These are phyloP conservation scores for Boletus reticuloceps DNA, from an alignment of 768 basidiomycete species.

Conservation along the genomic window DNA sequence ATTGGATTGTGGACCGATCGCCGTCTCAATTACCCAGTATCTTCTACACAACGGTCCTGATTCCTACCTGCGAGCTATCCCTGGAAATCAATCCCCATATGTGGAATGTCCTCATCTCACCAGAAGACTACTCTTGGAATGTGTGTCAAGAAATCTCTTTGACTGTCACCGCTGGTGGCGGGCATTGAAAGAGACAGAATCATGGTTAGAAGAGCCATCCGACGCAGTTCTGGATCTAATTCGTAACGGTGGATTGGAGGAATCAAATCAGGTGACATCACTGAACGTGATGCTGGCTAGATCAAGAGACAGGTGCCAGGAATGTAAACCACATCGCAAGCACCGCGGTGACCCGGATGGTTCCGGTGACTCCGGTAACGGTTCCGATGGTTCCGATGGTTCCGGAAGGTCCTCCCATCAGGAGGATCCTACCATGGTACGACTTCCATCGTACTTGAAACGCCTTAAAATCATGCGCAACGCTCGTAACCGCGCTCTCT, in stretches of 20 bases:
- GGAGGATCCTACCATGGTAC: neutral
- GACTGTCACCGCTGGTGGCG: neutral
- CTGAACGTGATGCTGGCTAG: neutral
- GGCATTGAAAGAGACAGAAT: neutral
- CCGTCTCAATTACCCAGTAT: neutral
- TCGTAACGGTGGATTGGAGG: neutral
- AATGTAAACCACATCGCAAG: neutral
- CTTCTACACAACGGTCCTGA: neutral
- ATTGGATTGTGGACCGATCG: constrained; percentile 4
- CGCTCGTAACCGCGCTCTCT: too few relatives aligned
- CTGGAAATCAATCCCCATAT: neutral
- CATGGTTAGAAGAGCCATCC: constrained; percentile 5
- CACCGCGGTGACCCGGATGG: neutral
- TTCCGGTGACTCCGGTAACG: too few relatives aligned
- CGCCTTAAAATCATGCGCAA: too few relatives aligned
- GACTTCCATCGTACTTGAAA: neutral
- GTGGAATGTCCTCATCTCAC: neutral
- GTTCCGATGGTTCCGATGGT: too few relatives aligned
- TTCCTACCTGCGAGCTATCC: neutral
- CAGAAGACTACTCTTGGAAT: neutral
- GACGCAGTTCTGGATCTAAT: neutral
- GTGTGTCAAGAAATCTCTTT: neutral
- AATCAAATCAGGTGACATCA: neutral
- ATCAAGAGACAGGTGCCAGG: constrained; percentile 1
- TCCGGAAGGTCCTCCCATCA: neutral